Evolutionary conservation across 257 asterid species (phyloP).

Genomic region (Knoxia roxburghii): DNA sequence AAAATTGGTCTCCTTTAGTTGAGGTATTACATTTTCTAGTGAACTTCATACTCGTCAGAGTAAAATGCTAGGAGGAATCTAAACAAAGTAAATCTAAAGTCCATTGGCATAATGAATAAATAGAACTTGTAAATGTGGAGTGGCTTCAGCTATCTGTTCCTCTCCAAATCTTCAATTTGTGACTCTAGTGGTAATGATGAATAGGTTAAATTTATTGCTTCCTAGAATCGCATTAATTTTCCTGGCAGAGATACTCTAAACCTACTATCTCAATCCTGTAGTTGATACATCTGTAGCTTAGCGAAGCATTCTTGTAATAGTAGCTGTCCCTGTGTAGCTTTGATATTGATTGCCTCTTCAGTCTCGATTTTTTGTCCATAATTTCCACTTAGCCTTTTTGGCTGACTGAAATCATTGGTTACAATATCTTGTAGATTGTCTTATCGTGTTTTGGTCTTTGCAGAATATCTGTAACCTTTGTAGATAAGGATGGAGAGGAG

Average conservation of each 20-base stretch:
- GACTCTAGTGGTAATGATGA: too few relatives aligned
- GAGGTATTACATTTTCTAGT: not conserved
- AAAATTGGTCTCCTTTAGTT: not conserved
- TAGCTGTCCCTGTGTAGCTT: too few relatives aligned
- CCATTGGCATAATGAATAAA: too few relatives aligned
- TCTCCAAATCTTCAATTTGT: too few relatives aligned
- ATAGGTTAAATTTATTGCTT: not conserved
- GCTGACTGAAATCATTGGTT: too few relatives aligned
- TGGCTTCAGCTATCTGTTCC: too few relatives aligned
- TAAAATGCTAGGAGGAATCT: not conserved
- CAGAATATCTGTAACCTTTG: constrained; percentile 78
- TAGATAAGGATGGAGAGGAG: constrained; percentile 89
- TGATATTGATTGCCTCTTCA: too few relatives aligned
- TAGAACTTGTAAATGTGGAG: too few relatives aligned
- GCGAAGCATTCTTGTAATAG: too few relatives aligned
- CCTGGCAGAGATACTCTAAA: not conserved
- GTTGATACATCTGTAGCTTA: too few relatives aligned
- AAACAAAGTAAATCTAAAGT: not conserved
- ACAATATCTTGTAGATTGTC: not conserved
- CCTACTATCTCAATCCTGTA: not conserved
- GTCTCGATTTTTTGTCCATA: too few relatives aligned
- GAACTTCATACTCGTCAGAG: not conserved
- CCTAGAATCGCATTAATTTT: not conserved
- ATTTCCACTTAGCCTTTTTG: not conserved
- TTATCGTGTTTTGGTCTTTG: constrained; percentile 17